Evolutionary conservation across 2,329 filamentous ascomycete genomes (phyloP), one percentile per base, ranked within the genome.

Genomic region (Talaromyces islandicus): DNA sequence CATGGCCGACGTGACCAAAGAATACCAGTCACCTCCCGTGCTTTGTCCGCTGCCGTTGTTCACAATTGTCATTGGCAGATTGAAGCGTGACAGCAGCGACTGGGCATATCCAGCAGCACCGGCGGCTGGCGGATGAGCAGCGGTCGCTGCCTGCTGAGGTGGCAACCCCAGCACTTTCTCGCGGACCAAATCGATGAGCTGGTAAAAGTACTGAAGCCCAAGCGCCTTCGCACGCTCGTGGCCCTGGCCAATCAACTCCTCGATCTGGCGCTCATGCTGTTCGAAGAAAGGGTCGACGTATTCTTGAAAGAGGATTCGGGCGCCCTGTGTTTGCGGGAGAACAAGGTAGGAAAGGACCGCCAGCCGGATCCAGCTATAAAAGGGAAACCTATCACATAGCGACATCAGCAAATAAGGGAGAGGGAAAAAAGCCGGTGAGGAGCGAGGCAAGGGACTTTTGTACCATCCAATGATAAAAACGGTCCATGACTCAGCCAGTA

Each of bases 251-350:
- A 97, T 97, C 71, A 96, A 88, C 63, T 91, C 86, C 71, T 99
- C 94, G 75, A 99, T 97, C 65, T 90, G 86, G 50, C 82, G 75
- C 76, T 97, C 94, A 75, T 99, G 93, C 63, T 92, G 84, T 69
- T 86, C 82, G 55, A 99, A 86, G 79, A 93, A 96, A 0, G 93
- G 93, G 74, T 96, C 88, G 62, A 97, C 81, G 74, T 94, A 87
- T 63, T 86, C 83, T 70, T 92, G 86, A 80, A 97, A 99, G 64
- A 97, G 81, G 68, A 89, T 78, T 63, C 89, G 89, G 60, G 92
- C 92, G 73, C 94, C 94, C 73, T 97, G 93, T n/a, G 91, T 94
- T 75, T 96, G 93, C 0, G 93, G 94, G n/a, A 96, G 86, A 70
- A 97, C 92, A 63, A 99, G 90, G 79, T 97, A 99, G 66, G 94